Percentiles rank a stretch among this genome's conserved stretches.
These are phyloP conservation scores for Fusarium brevicatenulatum DNA, from an alignment of 2,329 filamentous ascomycete genomes.

Conservation along the genomic window DNA sequence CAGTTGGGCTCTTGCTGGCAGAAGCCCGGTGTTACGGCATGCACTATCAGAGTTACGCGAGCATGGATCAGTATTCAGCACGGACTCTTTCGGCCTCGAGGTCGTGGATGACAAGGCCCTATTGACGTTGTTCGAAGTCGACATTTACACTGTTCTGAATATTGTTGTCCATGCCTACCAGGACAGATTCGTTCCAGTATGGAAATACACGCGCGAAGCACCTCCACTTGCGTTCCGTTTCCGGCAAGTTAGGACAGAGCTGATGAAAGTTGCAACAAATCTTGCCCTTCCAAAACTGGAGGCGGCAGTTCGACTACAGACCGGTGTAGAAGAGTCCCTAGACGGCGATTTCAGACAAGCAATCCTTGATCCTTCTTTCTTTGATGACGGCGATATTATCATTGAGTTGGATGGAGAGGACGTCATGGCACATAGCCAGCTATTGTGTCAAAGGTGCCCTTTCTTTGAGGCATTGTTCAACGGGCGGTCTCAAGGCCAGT, in stretches of 20 bases:
- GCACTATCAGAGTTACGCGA: conserved; percentile 67
- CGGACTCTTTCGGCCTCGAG: conserved; percentile 48
- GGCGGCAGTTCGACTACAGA: conserved; percentile 79
- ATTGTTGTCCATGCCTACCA: conserved; percentile 83
- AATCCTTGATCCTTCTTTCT: conserved; percentile 74
- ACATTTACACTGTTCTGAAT: conserved; percentile 83
- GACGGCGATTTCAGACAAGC: conserved; percentile 77
- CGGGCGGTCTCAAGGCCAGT: conserved; percentile 85
- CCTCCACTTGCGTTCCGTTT: conserved; percentile 76
- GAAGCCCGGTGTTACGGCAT: conserved; percentile 75
- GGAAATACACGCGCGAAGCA: conserved; percentile 79
- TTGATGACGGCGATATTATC: conserved; percentile 81
- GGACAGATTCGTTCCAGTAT: conserved; percentile 83
- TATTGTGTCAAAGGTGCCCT: conserved; percentile 85
- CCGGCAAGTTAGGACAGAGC: conserved; percentile 80
- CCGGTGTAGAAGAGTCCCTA: conserved; percentile 70
- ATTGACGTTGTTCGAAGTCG: conserved; percentile 74
- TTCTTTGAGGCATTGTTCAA: conserved; percentile 93
- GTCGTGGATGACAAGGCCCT: conserved; percentile 60
- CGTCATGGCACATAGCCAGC: conserved; percentile 77
- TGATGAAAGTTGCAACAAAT: conserved; percentile 84
- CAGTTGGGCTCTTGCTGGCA: conserved; percentile 79
- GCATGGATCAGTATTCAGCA: conserved; percentile 26
- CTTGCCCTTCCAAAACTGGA: conserved; percentile 79
- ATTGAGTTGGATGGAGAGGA: conserved; percentile 82